Evolutionary conservation across 345 rosid genomes (phyloP).

Genomic region (Euclidium syriacum): DNA sequence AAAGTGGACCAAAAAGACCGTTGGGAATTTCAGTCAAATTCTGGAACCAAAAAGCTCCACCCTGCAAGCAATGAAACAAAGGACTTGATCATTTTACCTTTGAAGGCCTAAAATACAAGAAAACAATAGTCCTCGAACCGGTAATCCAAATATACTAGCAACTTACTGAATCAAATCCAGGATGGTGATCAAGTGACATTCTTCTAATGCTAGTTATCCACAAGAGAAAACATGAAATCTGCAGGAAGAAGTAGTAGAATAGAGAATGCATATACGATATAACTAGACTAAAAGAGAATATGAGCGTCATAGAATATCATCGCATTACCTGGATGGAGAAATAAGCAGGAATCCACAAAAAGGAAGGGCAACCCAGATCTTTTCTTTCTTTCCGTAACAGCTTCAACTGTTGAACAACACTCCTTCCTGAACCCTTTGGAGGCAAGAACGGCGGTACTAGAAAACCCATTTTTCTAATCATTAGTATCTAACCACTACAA

Average conservation of each 20-base stretch:
- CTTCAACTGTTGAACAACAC: constrained; percentile 46
- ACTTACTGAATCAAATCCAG: constrained; percentile 60
- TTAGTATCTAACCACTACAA: constrained; percentile 3
- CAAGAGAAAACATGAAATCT: constrained; percentile 66
- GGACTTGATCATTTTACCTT: background rate
- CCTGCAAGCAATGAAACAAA: constrained; percentile 46
- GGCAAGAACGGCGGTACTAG: constrained; percentile 86
- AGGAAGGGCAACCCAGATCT: constrained; percentile 73
- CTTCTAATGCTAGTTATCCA: constrained; percentile 37
- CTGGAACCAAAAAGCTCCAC: constrained; percentile 91
- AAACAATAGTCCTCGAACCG: background rate
- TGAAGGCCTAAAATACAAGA: background rate
- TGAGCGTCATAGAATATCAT: background rate
- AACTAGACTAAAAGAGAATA: background rate
- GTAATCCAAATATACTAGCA: constrained; percentile 3
- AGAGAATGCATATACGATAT: background rate
- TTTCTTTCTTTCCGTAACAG: constrained; percentile 48
- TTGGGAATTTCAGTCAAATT: constrained; percentile 77
- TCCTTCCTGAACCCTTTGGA: constrained; percentile 78
- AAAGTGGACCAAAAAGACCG: constrained; percentile 55
- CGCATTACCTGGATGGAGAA: constrained; percentile 60
- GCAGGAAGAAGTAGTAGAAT: constrained; percentile 23
- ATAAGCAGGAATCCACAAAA: constrained; percentile 62
- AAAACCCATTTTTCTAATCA: constrained; percentile 23
- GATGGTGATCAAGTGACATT: constrained; percentile 36